Conservation (phyloP, 441 rosid genomes). For the Aquilaria agallochum region DNA sequence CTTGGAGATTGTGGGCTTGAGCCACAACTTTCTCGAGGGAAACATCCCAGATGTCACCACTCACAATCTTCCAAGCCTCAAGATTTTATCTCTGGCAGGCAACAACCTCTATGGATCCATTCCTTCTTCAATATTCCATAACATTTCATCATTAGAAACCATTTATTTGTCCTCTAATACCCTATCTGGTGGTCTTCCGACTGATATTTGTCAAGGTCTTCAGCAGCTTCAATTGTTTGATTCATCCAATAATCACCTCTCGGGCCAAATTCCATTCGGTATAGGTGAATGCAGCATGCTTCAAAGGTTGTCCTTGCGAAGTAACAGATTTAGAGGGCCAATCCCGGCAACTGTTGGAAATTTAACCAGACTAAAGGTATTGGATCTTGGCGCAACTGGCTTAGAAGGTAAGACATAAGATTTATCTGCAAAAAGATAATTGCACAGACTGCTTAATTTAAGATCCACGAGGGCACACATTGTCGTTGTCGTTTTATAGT, state of each 20-base stretch:
- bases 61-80: background rate
- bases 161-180: background rate
- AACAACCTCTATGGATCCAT: background rate
- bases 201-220: constrained; percentile 2
- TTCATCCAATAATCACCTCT: background rate
- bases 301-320: background rate
- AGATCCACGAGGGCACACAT: too few species aligned
- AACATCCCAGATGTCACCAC: background rate
- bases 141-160: constrained; percentile 5
- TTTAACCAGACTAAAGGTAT: background rate
- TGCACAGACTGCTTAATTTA: too few species aligned
- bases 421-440: too few species aligned
- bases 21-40: background rate
- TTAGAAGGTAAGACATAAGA: constrained; percentile 12
- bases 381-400: constrained; percentile 1
- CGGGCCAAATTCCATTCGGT: constrained; percentile 9
- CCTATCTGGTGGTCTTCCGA: constrained; percentile 7
- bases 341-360: constrained; percentile 12
- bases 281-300: constrained; percentile 10
- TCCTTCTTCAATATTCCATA: background rate
- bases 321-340: constrained; percentile 6
- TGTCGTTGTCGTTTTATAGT: too few species aligned
- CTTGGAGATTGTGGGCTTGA: background rate
- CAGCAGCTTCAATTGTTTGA: constrained; percentile 1
- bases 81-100: background rate